Evolutionary conservation across 2,329 filamentous ascomycete species (phyloP).

Genomic region (Sarocladium strictum): DNA sequence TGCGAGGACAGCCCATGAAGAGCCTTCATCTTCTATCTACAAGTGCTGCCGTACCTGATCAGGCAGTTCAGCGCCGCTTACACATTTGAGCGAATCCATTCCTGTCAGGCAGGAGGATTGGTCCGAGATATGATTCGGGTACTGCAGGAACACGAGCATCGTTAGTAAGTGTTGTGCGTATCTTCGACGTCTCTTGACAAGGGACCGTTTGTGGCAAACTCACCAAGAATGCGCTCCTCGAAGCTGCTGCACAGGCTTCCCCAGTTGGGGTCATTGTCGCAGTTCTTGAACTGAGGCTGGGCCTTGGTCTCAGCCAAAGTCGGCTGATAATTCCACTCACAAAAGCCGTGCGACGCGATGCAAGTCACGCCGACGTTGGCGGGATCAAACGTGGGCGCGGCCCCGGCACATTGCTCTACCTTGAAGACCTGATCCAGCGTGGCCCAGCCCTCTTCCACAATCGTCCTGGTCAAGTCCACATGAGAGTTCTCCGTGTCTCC

Average conservation of each 20-base stretch:
- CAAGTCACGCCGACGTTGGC: conserved; percentile 16
- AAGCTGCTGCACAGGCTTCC: conserved; percentile 16
- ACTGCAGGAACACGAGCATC: conserved; percentile 8
- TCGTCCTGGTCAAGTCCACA: conserved; percentile 15
- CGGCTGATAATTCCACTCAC: conserved; percentile 17
- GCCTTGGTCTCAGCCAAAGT: conserved; percentile 10
- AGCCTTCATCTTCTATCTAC: too few relatives aligned
- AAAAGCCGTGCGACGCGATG: conserved; percentile 18
- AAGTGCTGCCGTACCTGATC: too few relatives aligned
- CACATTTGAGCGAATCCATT: background rate
- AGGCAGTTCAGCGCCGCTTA: background rate
- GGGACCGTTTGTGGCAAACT: too few relatives aligned
- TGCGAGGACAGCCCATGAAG: too few relatives aligned
- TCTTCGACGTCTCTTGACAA: too few relatives aligned
- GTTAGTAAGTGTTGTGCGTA: background rate
- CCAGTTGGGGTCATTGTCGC: conserved; percentile 17
- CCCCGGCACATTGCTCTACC: conserved; percentile 18
- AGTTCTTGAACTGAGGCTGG: conserved; percentile 18
- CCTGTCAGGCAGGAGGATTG: conserved; percentile 12
- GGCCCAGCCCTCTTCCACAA: conserved; percentile 19
- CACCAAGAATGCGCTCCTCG: conserved; percentile 12
- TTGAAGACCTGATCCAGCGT: conserved; percentile 19
- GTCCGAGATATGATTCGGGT: conserved; percentile 20
- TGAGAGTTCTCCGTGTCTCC: conserved; percentile 17
- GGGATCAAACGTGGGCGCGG: conserved; percentile 16